These are phyloP conservation scores for Cladosporium austrohemisphaericum DNA, from an alignment of 2,329 filamentous ascomycete species.

Conservation along the genomic window DNA sequence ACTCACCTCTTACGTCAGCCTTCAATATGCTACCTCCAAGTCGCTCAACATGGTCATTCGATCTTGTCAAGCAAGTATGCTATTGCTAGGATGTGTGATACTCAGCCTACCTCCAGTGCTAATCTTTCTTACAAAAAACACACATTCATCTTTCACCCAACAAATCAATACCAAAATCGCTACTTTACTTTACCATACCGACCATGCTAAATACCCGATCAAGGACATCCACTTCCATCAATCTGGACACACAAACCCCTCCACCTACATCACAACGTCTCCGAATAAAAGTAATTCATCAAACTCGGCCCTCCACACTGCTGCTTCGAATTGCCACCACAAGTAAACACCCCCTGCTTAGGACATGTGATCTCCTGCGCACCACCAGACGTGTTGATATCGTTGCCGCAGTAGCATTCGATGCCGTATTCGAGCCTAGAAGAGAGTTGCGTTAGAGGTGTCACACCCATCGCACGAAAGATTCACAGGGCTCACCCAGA, in stretches of 20 bases:
- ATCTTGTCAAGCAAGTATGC: too few relatives aligned
- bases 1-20: too few relatives aligned
- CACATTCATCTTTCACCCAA: too few relatives aligned
- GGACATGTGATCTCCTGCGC: constrained; percentile 21
- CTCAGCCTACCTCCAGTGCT: too few relatives aligned
- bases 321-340: constrained; percentile 27
- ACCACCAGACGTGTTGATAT: constrained; percentile 20
- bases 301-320: constrained; percentile 30
- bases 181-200: background rate
- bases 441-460: background rate
- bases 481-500: constrained; percentile 25
- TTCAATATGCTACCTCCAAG: too few relatives aligned
- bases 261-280: constrained; percentile 26
- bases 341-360: constrained; percentile 23
- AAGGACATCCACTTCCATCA: too few relatives aligned
- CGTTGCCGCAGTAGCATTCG: constrained; percentile 30
- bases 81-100: too few relatives aligned
- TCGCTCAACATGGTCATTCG: too few relatives aligned
- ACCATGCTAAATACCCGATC: too few relatives aligned
- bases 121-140: too few relatives aligned
- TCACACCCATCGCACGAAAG: constrained; percentile 15
- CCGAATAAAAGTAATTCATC: constrained; percentile 33
- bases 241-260: background rate
- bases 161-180: too few relatives aligned
- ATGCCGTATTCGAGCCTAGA: constrained; percentile 19